These are phyloP conservation scores for Penstemon barbatus DNA, from an alignment of 257 asterid genomes.

Conservation along the genomic window DNA sequence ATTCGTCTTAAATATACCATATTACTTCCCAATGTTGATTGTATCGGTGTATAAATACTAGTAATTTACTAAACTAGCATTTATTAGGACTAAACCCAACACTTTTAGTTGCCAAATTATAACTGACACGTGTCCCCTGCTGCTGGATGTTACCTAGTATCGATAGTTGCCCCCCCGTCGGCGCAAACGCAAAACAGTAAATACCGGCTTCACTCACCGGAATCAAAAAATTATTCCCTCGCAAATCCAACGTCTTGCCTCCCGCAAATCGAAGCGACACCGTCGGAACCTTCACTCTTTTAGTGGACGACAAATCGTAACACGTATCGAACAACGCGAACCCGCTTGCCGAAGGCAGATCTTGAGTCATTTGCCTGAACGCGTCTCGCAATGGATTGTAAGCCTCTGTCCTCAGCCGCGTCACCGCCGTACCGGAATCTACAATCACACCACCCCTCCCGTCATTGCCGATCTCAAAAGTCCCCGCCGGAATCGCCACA, in stretches of 20 bases:
- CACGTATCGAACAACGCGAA: conserved; percentile 78
- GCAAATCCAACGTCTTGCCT: conserved; percentile 45
- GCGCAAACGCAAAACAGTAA: conserved; percentile 80
- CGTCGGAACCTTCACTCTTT: conserved; percentile 57
- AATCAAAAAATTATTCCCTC: conserved; percentile 54
- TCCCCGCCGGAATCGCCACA: conserved; percentile 37
- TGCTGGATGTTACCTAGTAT: conserved; percentile 89
- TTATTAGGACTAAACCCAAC: conserved; percentile 74
- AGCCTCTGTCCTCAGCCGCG: conserved; percentile 55
- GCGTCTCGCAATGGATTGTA: conserved; percentile 52
- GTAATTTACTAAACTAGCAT: conserved; percentile 39
- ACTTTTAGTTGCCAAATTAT: conserved; percentile 48
- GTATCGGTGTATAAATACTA: no score
- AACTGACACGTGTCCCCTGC: conserved; percentile 84
- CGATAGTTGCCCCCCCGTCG: conserved; percentile 46
- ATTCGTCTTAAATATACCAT: no score
- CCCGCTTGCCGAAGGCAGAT: conserved; percentile 32
- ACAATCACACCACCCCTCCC: conserved; percentile 84
- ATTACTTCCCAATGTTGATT: no score
- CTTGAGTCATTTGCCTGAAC: conserved; percentile 37
- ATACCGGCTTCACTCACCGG: conserved; percentile 59
- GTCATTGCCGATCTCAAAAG: conserved; percentile 38
- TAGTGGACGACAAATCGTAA: conserved; percentile 49
- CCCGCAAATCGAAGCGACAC: conserved; percentile 57
- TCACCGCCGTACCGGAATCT: conserved; percentile 92